These are phyloP conservation scores for Vairimorpha necatrix DNA, from an alignment of 371 early-diverging fungal species.

Conservation along the genomic window DNA sequence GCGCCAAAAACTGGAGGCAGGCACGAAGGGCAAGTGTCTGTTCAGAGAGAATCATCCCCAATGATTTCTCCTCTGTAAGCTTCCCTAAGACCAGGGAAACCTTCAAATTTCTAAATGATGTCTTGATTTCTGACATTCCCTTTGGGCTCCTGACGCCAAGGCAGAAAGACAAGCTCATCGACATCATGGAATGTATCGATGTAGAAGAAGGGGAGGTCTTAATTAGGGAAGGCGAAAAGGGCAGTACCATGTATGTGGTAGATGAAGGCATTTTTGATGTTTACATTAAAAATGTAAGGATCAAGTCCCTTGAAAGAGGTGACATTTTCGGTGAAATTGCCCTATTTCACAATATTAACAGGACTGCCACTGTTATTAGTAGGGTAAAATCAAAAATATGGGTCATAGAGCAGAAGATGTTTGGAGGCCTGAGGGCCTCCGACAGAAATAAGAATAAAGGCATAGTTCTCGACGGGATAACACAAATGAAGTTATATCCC, in stretches of 20 bases:
- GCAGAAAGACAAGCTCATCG: constrained; percentile 57
- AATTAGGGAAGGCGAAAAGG: constrained; percentile 86
- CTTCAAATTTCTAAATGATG: constrained; percentile 9
- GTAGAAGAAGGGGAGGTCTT: constrained; percentile 69
- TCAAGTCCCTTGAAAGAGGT: constrained; percentile 52
- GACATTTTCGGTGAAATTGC: constrained; percentile 85
- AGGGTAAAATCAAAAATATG: constrained; percentile 76
- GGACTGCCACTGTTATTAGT: constrained; percentile 78
- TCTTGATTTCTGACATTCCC: constrained; percentile 22
- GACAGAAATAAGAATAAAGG: constrained; percentile 48
- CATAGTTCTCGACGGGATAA: constrained; percentile 33
- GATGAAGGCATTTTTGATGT: constrained; percentile 87
- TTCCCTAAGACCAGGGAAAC: constrained; percentile 22
- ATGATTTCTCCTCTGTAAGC: background rate
- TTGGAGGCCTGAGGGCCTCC: constrained; percentile 51
- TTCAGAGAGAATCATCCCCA: background rate
- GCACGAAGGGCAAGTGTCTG: background rate
- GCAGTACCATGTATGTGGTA: constrained; percentile 90
- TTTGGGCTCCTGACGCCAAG: constrained; percentile 42
- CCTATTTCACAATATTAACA: constrained; percentile 82
- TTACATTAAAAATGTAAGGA: constrained; percentile 67
- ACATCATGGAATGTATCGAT: constrained; percentile 49
- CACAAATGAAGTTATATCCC: constrained; percentile 23
- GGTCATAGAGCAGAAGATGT: constrained; percentile 67
- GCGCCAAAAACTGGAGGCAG: background rate